Evolutionary conservation across 2,329 filamentous ascomycete species (phyloP), one percentile per base, ranked within the genome.

Genomic region (Botryotinia calthae): DNA sequence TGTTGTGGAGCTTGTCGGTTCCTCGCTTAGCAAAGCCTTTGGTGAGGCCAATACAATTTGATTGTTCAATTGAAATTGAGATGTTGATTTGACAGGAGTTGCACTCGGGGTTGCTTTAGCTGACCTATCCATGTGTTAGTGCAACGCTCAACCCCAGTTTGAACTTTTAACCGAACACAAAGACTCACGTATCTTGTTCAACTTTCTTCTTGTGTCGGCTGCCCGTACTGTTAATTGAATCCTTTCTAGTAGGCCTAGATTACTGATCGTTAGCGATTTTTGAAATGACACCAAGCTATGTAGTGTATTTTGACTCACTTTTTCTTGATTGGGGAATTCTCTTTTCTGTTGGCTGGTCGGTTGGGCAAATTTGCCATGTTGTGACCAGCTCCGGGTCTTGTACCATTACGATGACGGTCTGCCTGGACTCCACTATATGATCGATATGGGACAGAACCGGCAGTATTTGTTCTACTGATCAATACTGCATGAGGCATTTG

Each of bases 101-200:
- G 25, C 42, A 46, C 44, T 37, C 8, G 74, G 72, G 8, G 68
- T 71, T 22, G 67, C 56, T 31, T n/a, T 37, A 4, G 20, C 46
- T 37, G 72, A 64, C 10, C 74, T 76, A 67, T 44, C 1, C 18
- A 58, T 16, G 14, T 54, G 22, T 62, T 56, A 70, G 71, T 31
- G 42, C 18, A 54, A 31, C 8, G n/a, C 56, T 59, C 8, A 7
- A 4, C 16, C 1, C 6, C 25, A 63, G 42, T 4, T 54, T 54
- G 1, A n/a, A 16, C 12, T 70, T 31, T 54, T 14, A 9, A 56
- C 48, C 5, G 6, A 67, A 22, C 18, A 42, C 9, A 22, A 31
- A 18, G 20, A 70, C 74, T 54, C 69, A 75, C 75, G 40, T 72
- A 22, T 74, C 70, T 66, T 73, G 63, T 48, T 37, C 71, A 6